Base-by-base conservation (phyloP, 2,329 filamentous ascomycete species). In the Chaetomiaceae sp. region DNA sequence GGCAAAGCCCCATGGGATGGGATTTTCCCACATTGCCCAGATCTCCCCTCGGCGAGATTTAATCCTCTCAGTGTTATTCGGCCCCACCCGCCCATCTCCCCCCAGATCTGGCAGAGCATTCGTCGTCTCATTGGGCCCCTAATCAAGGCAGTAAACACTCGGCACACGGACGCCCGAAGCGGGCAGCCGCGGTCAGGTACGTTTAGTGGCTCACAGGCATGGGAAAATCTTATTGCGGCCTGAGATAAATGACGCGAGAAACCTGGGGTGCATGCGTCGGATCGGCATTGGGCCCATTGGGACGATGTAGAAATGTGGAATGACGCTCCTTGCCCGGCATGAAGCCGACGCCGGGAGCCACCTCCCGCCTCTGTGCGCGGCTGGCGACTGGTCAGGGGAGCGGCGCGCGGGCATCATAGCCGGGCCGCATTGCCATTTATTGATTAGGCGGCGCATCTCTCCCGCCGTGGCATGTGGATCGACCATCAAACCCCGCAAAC, bases 391-490 rank as follows among this genome's bases (percentile, higher is more conserved):
- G 41, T 30, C 40, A 42, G 40, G 14, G 25, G n/a, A 16, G 18
- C 4, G 13, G 10, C 23, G 14, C 13, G 29, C 14, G 7, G 32
- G 44, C 34, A 47, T 40, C 29, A 44, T 34, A 53, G 52, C 58
- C 63, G 62, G 63, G 50, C 61, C 62, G 60, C 55, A 53, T 59
- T 60, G 61, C 62, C 63, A 27, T 46, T 53, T 43, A 59, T 62
- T 61, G 59, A 62, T 63, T 60, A 54, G 40, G 52, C 53, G 51
- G 36, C 48, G 27, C 41, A 54, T 44, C 18, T 37, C 23, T 40
- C 40, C 53, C 48, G 48, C 23, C 40, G 16, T 34, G 37, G 48
- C 48, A 25, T 33, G 38, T 48, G 32, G 51, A 25, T 20, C 44
- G 16, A 8, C 45, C 34, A 4, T n/a, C 14, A 7, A 34, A 43